Evolutionary conservation across 192 early-diverging fungal genomes (phyloP).

Genomic region (Chytriomyces sp.): DNA sequence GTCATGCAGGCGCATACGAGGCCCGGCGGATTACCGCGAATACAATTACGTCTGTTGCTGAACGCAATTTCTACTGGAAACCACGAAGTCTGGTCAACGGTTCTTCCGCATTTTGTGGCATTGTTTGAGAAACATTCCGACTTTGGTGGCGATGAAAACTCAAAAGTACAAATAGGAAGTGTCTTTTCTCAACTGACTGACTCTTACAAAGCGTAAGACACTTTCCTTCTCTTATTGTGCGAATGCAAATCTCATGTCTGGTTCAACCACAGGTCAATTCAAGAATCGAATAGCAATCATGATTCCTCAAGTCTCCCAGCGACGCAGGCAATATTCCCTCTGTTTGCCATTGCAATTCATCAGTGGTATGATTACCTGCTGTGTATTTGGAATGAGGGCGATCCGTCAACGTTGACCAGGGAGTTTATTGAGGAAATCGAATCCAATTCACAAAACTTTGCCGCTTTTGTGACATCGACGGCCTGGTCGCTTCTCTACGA

Average conservation of each 20-base stretch:
- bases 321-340: constrained; percentile 39
- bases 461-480: constrained; percentile 37
- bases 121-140: constrained; percentile 46
- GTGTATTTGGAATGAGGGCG: constrained; percentile 26
- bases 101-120: constrained; percentile 43
- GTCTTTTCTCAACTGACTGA: constrained; percentile 47
- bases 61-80: constrained; percentile 44
- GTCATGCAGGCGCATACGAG: constrained; percentile 40
- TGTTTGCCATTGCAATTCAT: constrained; percentile 44
- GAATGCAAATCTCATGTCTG: background rate
- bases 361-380: constrained; percentile 43
- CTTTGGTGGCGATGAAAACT: constrained; percentile 34
- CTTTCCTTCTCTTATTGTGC: background rate
- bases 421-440: constrained; percentile 30
- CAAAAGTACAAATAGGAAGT: constrained; percentile 31
- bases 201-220: constrained; percentile 38
- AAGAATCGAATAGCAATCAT: background rate
- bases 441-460: constrained; percentile 38
- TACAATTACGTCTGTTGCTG: constrained; percentile 48
- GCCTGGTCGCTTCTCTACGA: constrained; percentile 45
- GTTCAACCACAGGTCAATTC: constrained; percentile 4
- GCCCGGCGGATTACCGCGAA: constrained; percentile 41
- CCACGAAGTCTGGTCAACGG: constrained; percentile 40
- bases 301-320: constrained; percentile 3
- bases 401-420: constrained; percentile 7